Evolutionary conservation across 345 rosid genomes (phyloP).

Genomic region (Gossypium australe): DNA sequence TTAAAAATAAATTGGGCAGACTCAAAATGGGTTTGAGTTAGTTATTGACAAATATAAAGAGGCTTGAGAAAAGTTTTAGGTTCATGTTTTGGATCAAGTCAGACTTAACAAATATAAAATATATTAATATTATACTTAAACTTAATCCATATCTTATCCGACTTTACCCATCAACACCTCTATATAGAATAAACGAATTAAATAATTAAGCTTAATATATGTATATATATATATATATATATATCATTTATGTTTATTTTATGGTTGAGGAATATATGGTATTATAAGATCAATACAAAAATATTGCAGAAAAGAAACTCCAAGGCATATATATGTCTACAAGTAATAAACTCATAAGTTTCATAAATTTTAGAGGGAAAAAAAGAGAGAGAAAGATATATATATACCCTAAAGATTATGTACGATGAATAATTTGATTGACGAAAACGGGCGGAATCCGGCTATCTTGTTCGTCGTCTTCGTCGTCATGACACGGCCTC

Average conservation of each 20-base stretch:
- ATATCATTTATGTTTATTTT: neutral
- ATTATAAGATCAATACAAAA: neutral
- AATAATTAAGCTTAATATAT: no score
- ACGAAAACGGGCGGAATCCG: conserved; percentile 34
- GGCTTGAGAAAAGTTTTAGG: no score
- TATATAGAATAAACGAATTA: no score
- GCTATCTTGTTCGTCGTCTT: conserved; percentile 64
- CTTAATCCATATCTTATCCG: fast-evolving
- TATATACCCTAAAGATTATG: conserved; percentile 20
- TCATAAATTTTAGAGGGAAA: neutral
- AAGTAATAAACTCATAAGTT: neutral
- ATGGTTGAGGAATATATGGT: neutral
- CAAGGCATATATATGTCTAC: neutral
- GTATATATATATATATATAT: no score
- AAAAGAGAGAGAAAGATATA: no score
- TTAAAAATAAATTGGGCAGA: no score
- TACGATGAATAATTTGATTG: conserved; percentile 37
- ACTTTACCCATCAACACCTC: no score
- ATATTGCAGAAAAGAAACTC: neutral
- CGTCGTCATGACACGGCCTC: conserved; percentile 40
- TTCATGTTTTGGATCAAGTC: no score
- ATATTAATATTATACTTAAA: no score
- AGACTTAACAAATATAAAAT: no score
- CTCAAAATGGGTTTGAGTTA: no score
- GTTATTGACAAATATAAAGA: no score